Evolutionary conservation across 2,329 filamentous ascomycete genomes (phyloP).

Genomic region (Aureobasidium leucospermi): DNA sequence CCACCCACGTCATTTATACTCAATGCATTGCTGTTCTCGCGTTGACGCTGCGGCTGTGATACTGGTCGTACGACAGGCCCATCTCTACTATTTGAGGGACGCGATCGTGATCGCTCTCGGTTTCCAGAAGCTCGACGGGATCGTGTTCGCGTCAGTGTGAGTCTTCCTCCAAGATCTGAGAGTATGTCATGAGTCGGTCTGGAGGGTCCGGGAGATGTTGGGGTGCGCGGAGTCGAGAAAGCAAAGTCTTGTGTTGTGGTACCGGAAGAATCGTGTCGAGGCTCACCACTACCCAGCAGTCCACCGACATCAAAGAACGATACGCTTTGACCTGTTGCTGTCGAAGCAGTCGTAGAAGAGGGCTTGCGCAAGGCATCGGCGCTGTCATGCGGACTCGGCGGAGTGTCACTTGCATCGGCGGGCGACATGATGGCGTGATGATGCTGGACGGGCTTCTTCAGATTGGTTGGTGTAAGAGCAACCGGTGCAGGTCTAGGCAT

Average conservation of each 20-base stretch:
- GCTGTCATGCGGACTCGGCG: slow-evolving; percentile 13
- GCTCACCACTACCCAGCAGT: slow-evolving; percentile 60
- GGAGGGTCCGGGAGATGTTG: background rate
- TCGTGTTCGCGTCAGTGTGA: background rate
- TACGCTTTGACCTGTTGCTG: slow-evolving; percentile 18
- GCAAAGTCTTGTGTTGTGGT: slow-evolving; percentile 37
- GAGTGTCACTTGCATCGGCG: background rate
- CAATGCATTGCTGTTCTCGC: background rate
- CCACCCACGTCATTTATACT: background rate
- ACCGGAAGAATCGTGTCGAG: slow-evolving; percentile 36
- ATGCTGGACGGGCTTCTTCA: background rate
- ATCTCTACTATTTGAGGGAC: background rate
- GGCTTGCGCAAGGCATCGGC: slow-evolving; percentile 9
- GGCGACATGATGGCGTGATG: background rate
- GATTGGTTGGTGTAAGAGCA: slow-evolving; percentile 28
- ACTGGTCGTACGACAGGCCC: background rate
- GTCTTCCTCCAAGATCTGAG: background rate
- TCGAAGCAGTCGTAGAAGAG: slow-evolving; percentile 15
- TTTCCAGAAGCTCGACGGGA: background rate
- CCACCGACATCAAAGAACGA: slow-evolving; percentile 85
- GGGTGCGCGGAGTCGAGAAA: background rate
- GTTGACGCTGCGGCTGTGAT: background rate
- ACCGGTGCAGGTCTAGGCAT: slow-evolving; percentile 33
- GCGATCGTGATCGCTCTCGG: background rate
- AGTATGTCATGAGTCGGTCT: slow-evolving; percentile 16